Evolutionary conservation across 192 early-diverging fungal species (phyloP), one percentile per base, ranked within the genome.

Genomic region (Chytriomyces sp.): DNA sequence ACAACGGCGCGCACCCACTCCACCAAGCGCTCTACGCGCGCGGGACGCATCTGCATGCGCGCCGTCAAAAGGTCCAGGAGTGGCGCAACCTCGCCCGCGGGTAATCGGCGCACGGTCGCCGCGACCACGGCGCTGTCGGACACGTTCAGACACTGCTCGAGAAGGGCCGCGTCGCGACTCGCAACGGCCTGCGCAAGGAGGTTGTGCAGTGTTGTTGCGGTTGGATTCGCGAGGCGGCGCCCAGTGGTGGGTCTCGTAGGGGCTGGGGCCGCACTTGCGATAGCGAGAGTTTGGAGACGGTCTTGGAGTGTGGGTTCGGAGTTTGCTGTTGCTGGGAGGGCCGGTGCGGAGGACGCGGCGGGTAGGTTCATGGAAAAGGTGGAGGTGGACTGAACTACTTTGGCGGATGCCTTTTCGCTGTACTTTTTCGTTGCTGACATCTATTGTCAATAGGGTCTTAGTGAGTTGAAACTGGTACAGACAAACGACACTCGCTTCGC

Each of bases 1-100:
- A 85, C 56, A 22, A 78, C 44, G 26, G 81, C 74, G 10, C 84
- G 77, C 22, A 85, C 49, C 84, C 84, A 85, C 44, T 85, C 84
- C 49, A 85, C 40, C 19, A 85, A 65, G 7, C 70, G 33, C 3
- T 30, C 31, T 25, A 76, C 84, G 12, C 84, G 74, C 5, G 39
- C 75, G 22, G 84, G 84, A 37, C 67, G 26, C 33, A 70, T 74
- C 54, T 80, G 77, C 34, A 76, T 39, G n/a, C 79, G 53, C 14
- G 58, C 38, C 14, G 75, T 64, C 2, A 85, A 57, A 40, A 78
- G 57, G 33, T 85, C 81, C 52, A 83, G 36, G 28, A 85, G 69
- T 1, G 78, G 81, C 19, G 79, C 62, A 26, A 83, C 81, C 31
- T 76, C 72, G 3, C 52, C 54, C 36, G 81, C 55, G 17, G 76